Conservation (phyloP, 305 asterid genomes). For the Solanum hybrid region DNA sequence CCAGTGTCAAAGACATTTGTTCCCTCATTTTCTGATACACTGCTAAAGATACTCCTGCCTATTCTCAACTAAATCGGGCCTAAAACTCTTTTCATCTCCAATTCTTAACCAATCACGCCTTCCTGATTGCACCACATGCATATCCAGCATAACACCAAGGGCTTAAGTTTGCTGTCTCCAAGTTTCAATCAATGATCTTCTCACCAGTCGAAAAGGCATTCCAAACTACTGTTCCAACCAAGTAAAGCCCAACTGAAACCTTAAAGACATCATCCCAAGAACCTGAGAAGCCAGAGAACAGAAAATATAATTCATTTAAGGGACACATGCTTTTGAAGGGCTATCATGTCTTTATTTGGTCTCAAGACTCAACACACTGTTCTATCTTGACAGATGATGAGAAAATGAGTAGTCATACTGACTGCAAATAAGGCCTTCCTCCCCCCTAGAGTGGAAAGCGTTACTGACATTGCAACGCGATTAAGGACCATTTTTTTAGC, state of each 20-base stretch:
- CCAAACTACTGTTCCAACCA: slow-evolving; percentile 73
- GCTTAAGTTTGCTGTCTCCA: not conserved
- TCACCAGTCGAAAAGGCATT: slow-evolving; percentile 82
- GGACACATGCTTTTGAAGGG: not conserved
- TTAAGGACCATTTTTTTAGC: not conserved
- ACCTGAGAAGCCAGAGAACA: slow-evolving; percentile 29
- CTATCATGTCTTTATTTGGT: not conserved
- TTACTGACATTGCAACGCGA: not conserved
- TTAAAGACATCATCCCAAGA: slow-evolving; percentile 76
- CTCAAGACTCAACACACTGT: not conserved
- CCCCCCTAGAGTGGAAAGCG: not conserved
- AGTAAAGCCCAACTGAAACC: slow-evolving; percentile 73
- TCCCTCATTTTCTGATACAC: not conserved
- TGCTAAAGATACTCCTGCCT: not conserved
- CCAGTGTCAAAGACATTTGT: not conserved
- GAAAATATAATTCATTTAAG: not conserved
- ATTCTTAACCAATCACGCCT: not conserved
- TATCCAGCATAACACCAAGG: not conserved
- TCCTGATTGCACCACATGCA: not conserved
- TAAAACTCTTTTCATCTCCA: not conserved
- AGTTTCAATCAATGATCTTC: slow-evolving; percentile 43
- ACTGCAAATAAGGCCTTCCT: not conserved
- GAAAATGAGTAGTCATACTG: not conserved
- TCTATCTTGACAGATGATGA: not conserved
- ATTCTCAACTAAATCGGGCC: not conserved